These are phyloP conservation scores for Cercospora janseana DNA, from an alignment of 2,329 filamentous ascomycete species.

Conservation along the genomic window DNA sequence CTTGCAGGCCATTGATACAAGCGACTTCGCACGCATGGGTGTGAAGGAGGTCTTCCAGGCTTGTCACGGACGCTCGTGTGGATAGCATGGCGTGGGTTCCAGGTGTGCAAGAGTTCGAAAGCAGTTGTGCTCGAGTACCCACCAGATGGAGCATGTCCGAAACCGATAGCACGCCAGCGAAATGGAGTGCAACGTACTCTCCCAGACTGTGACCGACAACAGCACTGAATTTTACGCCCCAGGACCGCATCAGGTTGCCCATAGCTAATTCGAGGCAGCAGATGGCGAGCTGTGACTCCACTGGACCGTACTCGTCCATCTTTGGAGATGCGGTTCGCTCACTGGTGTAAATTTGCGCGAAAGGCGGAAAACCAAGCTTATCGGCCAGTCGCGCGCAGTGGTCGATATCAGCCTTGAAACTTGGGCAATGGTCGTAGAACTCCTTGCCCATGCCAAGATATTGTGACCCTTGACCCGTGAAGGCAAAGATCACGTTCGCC, in stretches of 20 bases:
- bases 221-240: slow-evolving; percentile 4
- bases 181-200: slow-evolving; percentile 16
- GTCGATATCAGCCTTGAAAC: neutral
- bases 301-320: neutral
- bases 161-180: slow-evolving; percentile 22
- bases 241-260: neutral
- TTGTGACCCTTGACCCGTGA: slow-evolving; percentile 41
- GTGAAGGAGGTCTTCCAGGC: neutral
- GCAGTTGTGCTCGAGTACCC: slow-evolving; percentile 36
- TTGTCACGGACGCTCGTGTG: slow-evolving; percentile 13
- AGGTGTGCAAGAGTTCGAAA: slow-evolving; percentile 28
- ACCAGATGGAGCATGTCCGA: slow-evolving; percentile 37
- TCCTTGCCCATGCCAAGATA: slow-evolving; percentile 30
- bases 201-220: slow-evolving; percentile 30
- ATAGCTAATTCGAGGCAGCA: slow-evolving; percentile 16
- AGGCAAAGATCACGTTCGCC: slow-evolving; percentile 40
- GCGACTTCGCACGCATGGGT: slow-evolving; percentile 17
- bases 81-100: slow-evolving; percentile 32
- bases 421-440: neutral
- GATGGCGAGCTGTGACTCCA: slow-evolving; percentile 1
- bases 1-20: slow-evolving; percentile 30
- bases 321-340: neutral
- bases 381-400: neutral
- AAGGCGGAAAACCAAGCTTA: neutral
- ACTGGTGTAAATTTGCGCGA: neutral